Evolutionary conservation across 2,329 filamentous ascomycete genomes (phyloP).

Genomic region (Lecanosticta acicola): DNA sequence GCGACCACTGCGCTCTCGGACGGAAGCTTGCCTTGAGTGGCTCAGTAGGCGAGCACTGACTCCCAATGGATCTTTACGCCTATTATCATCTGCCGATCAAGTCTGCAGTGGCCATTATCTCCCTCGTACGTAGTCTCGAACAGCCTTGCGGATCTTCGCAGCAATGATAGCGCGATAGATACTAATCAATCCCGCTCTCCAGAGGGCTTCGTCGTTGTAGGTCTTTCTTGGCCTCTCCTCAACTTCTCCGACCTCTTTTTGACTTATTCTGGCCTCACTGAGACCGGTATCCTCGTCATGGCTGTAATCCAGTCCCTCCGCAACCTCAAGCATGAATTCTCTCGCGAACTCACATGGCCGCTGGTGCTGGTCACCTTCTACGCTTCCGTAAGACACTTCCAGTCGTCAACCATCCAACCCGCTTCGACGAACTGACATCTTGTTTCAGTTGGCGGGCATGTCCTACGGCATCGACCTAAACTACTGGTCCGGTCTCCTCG

Average conservation of each 20-base stretch:
- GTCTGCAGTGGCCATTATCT: background rate
- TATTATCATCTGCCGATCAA: slow-evolving; percentile 12
- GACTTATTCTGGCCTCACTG: too few relatives aligned
- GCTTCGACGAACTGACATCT: too few relatives aligned
- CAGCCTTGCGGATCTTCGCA: background rate
- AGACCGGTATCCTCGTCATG: background rate
- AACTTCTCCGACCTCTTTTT: background rate
- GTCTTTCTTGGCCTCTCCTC: background rate
- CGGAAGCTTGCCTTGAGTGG: too few relatives aligned
- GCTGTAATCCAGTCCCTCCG: slow-evolving; percentile 3
- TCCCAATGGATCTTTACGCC: background rate
- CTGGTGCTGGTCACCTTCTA: slow-evolving; percentile 7
- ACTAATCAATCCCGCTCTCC: background rate
- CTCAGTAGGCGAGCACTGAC: background rate
- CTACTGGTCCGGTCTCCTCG: slow-evolving; percentile 11
- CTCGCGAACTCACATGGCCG: slow-evolving; percentile 5
- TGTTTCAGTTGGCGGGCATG: slow-evolving; percentile 11
- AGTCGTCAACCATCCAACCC: background rate
- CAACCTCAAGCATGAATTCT: slow-evolving; percentile 7
- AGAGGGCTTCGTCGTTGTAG: background rate
- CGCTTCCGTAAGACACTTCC: slow-evolving; percentile 4
- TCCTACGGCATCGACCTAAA: slow-evolving; percentile 13
- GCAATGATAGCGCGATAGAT: background rate
- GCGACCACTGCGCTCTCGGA: too few relatives aligned
- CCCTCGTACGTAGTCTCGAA: background rate